Percentiles rank a stretch among this genome's conserved stretches.
These are phyloP conservation scores for Aspergillus cristatus DNA, from an alignment of 495 filamentous ascomycete genomes.

Conservation along the genomic window DNA sequence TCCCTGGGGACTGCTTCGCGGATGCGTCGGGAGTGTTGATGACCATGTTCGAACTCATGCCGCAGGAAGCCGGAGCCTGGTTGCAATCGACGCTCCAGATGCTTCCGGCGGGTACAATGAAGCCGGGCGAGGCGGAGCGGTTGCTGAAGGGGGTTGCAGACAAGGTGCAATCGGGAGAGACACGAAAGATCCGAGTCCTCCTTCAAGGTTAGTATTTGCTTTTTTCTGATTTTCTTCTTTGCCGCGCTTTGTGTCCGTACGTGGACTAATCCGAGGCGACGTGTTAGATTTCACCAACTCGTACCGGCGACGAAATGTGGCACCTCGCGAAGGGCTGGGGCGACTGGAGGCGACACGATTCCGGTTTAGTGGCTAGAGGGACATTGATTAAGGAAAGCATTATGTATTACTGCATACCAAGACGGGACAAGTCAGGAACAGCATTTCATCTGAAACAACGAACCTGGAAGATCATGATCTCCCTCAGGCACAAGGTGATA, in stretches of 20 bases:
- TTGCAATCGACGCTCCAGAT: conserved; percentile 72
- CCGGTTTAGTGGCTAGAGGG: conserved; percentile 57
- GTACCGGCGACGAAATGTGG: conserved; percentile 87
- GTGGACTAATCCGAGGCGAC: too few species aligned
- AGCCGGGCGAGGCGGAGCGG: conserved; percentile 51
- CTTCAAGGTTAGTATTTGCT: conserved; percentile 52
- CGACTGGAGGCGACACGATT: conserved; percentile 77
- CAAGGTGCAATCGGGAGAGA: conserved; percentile 59
- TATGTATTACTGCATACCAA: too few species aligned
- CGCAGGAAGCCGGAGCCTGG: conserved; percentile 66
- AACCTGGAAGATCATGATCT: too few species aligned
- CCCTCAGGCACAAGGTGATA: too few species aligned
- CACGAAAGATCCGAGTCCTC: conserved; percentile 72
- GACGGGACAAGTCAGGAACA: not conserved
- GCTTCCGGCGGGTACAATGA: conserved; percentile 74
- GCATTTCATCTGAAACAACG: too few species aligned
- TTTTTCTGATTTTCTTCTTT: not conserved
- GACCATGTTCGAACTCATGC: conserved; percentile 78
- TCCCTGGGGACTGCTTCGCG: conserved; percentile 87
- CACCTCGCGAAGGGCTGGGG: conserved; percentile 83
- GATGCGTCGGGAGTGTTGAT: conserved; percentile 91
- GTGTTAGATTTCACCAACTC: conserved; percentile 77
- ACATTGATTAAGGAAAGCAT: not conserved
- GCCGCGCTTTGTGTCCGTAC: not conserved
- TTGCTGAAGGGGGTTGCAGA: conserved; percentile 57